Percentiles rank a stretch among this genome's conserved stretches.
These are phyloP conservation scores for Capronia coronata DNA, from an alignment of 2,329 filamentous ascomycete genomes.

Conservation along the genomic window DNA sequence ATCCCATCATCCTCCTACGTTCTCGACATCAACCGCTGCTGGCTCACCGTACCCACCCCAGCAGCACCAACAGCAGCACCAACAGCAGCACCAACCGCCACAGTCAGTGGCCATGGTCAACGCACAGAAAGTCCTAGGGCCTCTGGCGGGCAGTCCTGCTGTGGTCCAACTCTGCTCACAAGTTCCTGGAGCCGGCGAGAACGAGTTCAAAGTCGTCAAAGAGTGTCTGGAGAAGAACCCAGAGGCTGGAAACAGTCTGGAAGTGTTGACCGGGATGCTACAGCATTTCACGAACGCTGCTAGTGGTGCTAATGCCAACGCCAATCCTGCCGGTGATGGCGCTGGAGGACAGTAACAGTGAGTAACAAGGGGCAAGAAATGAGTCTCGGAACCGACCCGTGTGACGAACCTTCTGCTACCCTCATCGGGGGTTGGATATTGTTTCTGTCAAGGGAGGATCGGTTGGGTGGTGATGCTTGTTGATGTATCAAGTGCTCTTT, in stretches of 20 bases:
- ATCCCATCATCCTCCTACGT: constrained; percentile 13
- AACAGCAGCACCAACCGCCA: constrained; percentile 28
- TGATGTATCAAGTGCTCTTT: not conserved
- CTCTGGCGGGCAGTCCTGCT: constrained; percentile 56
- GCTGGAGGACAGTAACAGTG: not conserved
- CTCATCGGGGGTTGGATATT: constrained; percentile 1
- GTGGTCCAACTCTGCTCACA: constrained; percentile 64
- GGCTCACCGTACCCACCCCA: constrained; percentile 30
- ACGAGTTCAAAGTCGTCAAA: constrained; percentile 68
- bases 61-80: constrained; percentile 1
- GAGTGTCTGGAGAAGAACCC: constrained; percentile 62
- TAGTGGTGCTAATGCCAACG: not conserved
- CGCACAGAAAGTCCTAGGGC: constrained; percentile 59
- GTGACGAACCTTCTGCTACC: not conserved
- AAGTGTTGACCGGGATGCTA: constrained; percentile 39
- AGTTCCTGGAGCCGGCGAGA: constrained; percentile 60
- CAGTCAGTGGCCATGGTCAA: constrained; percentile 43
- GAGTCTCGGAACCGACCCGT: not conserved
- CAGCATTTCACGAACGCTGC: constrained; percentile 19
- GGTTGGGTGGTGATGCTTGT: not conserved
- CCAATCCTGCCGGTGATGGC: constrained; percentile 1
- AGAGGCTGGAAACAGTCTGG: constrained; percentile 55
- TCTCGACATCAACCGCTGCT: constrained; percentile 7
- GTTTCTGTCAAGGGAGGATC: not conserved
- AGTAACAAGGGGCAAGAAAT: not conserved